A percentile compares a stretch with the other conserved stretches of the same genome.
phyloP scores from a whole-genome alignment of 1,139 yeast genomes.

The Nakaseomyces uthaithaninus region DNA sequence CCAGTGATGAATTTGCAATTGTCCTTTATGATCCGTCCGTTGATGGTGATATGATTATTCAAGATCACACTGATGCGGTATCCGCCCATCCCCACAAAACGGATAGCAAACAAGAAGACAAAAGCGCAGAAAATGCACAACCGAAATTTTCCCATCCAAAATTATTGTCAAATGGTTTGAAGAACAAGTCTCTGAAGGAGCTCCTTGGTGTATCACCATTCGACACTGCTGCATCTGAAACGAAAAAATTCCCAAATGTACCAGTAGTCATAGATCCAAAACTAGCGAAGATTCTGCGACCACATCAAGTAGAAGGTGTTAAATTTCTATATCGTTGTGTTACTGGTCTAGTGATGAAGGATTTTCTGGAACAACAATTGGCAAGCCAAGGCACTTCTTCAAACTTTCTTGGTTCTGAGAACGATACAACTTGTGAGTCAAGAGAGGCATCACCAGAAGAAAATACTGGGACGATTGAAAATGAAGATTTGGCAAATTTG shows the following conservation, averaged over 20 bases:
- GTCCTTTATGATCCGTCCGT: conserved; percentile 93
- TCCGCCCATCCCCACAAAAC: conserved; percentile 17
- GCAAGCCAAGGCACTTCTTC: conserved; percentile 10
- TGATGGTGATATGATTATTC: conserved; percentile 35
- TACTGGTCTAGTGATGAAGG: conserved; percentile 59
- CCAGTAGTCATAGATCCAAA: conserved; percentile 96
- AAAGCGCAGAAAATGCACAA: conserved; percentile 8
- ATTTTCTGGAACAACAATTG: conserved; percentile 27
- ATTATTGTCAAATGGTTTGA: conserved; percentile 28
- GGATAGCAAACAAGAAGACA: conserved; percentile 18
- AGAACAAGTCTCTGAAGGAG: conserved; percentile 68
- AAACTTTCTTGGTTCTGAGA: neutral
- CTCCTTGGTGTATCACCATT: conserved; percentile 61
- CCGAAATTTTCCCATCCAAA: conserved; percentile 18
- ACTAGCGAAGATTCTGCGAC: conserved; percentile 74
- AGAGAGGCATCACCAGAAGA: conserved; percentile 5
- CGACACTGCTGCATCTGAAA: conserved; percentile 15
- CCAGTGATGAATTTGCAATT: conserved; percentile 86
- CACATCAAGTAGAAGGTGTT: conserved; percentile 96
- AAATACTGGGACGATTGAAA: neutral
- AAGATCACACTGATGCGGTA: conserved; percentile 24
- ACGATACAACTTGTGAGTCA: neutral
- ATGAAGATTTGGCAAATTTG: conserved; percentile 1
- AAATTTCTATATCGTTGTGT: conserved; percentile 84
- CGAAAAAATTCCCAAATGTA: conserved; percentile 62